Conservation (phyloP, 176 grass and related monocot genomes). For the Oryza coarctata region DNA sequence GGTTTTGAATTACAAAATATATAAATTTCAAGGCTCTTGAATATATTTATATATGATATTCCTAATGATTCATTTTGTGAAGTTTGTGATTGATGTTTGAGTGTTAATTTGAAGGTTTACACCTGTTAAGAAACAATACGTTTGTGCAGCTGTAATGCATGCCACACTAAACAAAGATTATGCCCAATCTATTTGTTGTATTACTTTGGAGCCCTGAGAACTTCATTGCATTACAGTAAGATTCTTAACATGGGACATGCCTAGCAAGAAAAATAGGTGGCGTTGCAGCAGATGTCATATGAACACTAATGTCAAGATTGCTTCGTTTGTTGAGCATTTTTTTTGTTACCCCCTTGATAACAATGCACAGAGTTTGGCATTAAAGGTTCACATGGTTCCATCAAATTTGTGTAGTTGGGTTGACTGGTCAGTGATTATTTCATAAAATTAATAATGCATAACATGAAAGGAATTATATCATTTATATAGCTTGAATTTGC, state of each 20-base stretch:
- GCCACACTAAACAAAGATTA: not conserved
- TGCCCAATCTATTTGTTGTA: not conserved
- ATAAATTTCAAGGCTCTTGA: not conserved
- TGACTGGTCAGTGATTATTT: not conserved
- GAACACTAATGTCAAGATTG: not conserved
- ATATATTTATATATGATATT: not conserved
- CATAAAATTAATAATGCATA: not conserved
- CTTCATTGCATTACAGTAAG: conserved; percentile 1
- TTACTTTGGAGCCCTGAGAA: not conserved
- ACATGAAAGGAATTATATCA: conserved; percentile 7
- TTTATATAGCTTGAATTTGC: conserved; percentile 13
- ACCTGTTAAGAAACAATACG: not conserved
- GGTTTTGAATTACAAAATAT: not conserved
- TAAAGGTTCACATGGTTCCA: not conserved
- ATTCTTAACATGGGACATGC: not conserved
- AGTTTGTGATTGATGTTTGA: conserved; percentile 3
- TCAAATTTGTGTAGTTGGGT: not conserved
- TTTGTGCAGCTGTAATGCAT: not conserved
- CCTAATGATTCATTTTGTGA: conserved; percentile 6
- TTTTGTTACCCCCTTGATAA: not conserved
- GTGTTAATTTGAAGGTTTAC: not conserved
- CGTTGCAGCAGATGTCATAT: not conserved
- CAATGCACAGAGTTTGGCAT: not conserved
- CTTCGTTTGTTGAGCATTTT: not conserved
- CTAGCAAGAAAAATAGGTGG: not conserved